Conservation (phyloP, 1,284 basidiomycete genomes). For the Cutaneotrichosporon curvatum region DNA sequence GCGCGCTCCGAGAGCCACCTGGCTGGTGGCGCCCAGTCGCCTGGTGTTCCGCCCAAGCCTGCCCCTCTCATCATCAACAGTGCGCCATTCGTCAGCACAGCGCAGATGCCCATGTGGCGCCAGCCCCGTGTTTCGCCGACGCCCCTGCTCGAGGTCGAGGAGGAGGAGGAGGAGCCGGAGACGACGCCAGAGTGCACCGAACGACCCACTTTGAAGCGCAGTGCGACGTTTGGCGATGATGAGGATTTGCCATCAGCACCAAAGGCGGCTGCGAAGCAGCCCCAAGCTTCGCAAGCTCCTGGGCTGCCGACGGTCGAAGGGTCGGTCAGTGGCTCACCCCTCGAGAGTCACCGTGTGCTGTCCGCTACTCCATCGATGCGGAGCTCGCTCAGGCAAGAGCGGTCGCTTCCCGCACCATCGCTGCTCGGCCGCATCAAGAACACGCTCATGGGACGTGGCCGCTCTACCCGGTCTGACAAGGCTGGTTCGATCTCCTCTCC, state of each 20-base stretch:
- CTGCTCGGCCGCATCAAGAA: conserved; percentile 14
- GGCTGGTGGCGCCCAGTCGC: conserved; percentile 2
- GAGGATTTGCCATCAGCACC: conserved; percentile 3
- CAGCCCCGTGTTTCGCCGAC: conserved; percentile 13
- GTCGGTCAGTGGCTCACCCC: conserved; percentile 11
- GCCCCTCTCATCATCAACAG: conserved; percentile 10
- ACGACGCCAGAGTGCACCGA: conserved; percentile 1
- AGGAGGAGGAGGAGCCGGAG: conserved; percentile 17
- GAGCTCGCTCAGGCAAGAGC: background rate
- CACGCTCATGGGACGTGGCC: conserved; percentile 3
- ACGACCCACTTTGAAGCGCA: conserved; percentile 10
- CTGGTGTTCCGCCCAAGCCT: conserved; percentile 5
- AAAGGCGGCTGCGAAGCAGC: background rate
- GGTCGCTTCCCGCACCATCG: background rate
- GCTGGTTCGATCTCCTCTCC: background rate
- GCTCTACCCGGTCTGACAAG: background rate
- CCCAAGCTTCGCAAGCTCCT: conserved; percentile 4
- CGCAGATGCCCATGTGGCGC: conserved; percentile 11
- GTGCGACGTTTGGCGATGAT: conserved; percentile 17
- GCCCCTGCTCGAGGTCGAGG: conserved; percentile 12
- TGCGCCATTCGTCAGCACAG: conserved; percentile 1
- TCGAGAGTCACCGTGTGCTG: conserved; percentile 3
- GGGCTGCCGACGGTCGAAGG: conserved; percentile 7
- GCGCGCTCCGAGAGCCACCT: conserved; percentile 16
- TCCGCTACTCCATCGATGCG: background rate